Percentiles rank a stretch among this genome's conserved stretches.
phyloP scores from a whole-genome alignment of 371 early-diverging fungal species.

The Blakeslea trispora region DNA sequence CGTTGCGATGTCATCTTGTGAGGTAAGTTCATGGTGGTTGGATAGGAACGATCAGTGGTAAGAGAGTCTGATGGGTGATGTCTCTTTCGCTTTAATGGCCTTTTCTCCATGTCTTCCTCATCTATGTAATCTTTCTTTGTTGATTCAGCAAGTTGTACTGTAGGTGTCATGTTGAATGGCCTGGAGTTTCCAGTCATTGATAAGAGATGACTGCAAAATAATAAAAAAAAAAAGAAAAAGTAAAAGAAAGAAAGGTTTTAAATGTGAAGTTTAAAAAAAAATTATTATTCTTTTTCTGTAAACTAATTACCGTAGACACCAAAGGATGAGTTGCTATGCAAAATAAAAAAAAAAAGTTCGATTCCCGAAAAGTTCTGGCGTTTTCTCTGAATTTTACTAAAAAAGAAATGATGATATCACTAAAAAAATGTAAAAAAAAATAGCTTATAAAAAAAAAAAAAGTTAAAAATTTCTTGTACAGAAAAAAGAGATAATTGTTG shows the following conservation, averaged over 20 bases:
- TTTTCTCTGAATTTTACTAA: neutral
- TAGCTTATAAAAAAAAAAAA: neutral
- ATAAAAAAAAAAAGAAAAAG: too few species aligned
- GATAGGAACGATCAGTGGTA: neutral
- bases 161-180: too few species aligned
- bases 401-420: neutral
- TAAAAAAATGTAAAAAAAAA: neutral
- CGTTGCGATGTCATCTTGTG: constrained; percentile 29
- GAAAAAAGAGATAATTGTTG: too few species aligned
- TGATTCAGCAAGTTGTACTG: neutral
- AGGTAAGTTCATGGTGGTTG: constrained; percentile 3
- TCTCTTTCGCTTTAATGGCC: neutral
- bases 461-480: too few species aligned
- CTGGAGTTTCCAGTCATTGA: too few species aligned
- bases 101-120: neutral
- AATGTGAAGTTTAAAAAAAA: too few species aligned
- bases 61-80: neutral
- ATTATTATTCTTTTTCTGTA: neutral
- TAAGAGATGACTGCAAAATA: too few species aligned
- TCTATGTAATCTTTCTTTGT: neutral
- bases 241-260: too few species aligned
- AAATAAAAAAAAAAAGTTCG: neutral
- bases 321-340: neutral
- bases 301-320: neutral
- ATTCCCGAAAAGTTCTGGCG: neutral